phyloP scores from a whole-genome alignment of 2,329 filamentous ascomycete genomes.

The Penicillium sp. region DNA sequence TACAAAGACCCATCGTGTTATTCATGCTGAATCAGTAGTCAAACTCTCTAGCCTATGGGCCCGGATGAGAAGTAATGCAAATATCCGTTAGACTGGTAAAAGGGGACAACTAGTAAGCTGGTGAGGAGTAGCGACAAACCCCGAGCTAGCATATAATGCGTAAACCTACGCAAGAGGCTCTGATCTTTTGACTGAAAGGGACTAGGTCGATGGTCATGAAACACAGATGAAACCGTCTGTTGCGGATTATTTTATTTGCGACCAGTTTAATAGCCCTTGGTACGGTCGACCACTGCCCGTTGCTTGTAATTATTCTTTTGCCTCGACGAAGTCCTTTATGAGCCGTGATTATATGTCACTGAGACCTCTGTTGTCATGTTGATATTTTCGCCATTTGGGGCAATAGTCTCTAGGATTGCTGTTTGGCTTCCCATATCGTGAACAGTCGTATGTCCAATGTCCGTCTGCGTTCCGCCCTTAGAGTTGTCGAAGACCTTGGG shows the following conservation, averaged over 20 bases:
- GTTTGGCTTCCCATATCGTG: conserved; percentile 9
- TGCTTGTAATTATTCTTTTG: background rate
- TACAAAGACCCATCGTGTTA: background rate
- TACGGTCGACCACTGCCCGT: background rate
- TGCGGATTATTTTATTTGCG: background rate
- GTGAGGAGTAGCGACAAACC: no score
- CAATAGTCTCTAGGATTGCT: conserved; percentile 6
- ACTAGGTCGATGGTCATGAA: background rate
- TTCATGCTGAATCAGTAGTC: background rate
- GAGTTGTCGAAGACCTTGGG: conserved; percentile 14
- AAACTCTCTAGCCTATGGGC: no score
- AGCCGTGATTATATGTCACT: conserved; percentile 8
- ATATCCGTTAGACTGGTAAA: no score
- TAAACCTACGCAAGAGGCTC: background rate
- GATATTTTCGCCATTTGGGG: conserved; percentile 8
- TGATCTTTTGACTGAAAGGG: background rate
- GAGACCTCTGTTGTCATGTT: conserved; percentile 16
- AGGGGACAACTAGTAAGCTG: no score
- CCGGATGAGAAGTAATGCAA: no score
- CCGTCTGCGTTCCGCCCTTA: conserved; percentile 9
- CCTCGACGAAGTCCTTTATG: background rate
- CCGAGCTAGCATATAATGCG: no score
- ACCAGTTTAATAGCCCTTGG: background rate
- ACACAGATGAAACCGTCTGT: background rate
- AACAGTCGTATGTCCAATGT: conserved; percentile 10